A percentile compares a stretch with the other conserved stretches of the same genome.
Evolutionary conservation across 1,139 yeast species (phyloP).

Genomic region (Saccharomyces hybrid): DNA sequence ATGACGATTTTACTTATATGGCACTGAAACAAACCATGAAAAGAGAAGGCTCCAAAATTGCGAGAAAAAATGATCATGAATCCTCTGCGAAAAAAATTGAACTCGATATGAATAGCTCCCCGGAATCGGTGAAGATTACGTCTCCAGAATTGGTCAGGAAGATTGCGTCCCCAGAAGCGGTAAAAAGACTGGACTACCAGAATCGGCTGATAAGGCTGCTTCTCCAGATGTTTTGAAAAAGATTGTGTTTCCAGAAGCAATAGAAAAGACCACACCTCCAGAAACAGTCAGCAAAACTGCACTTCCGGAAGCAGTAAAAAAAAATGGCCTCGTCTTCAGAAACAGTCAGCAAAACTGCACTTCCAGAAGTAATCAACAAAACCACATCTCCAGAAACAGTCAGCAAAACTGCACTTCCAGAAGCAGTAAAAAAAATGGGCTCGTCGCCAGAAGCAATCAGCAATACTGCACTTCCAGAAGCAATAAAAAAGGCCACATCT

Average conservation of each 20-base stretch:
- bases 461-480: neutral
- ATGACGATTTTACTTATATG: constrained; percentile 13
- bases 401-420: neutral
- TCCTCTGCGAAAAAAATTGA: neutral
- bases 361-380: neutral
- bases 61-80: neutral
- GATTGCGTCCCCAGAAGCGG: neutral
- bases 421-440: neutral
- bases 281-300: neutral
- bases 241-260: neutral
- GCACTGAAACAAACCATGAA: constrained; percentile 11
- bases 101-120: neutral
- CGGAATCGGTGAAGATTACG: neutral
- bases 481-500: neutral
- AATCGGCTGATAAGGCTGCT: neutral
- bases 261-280: neutral
- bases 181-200: neutral
- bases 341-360: neutral
- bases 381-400: neutral
- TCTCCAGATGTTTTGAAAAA: neutral
- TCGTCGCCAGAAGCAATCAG: neutral
- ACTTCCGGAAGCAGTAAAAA: neutral
- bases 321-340: neutral
- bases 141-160: neutral
- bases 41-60: constrained; percentile 2